Evolutionary conservation across 257 asterid genomes (phyloP), one percentile per base, ranked within the genome.

Genomic region (Haberlea rhodopensis): DNA sequence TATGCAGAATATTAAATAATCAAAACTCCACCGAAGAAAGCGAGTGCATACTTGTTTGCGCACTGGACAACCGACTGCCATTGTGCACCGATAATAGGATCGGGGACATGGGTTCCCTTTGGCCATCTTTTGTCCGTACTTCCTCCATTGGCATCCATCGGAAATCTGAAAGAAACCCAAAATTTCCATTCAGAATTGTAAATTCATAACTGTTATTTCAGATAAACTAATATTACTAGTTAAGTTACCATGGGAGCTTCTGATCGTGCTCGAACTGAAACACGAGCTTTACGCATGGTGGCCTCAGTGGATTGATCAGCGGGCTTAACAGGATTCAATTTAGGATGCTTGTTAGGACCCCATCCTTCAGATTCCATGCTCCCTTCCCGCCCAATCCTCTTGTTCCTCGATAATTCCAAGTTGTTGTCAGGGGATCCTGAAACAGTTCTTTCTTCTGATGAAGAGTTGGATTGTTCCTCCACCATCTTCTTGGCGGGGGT

Each of bases 101-200:
- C 99, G 84, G 0, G 99, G 99, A 45, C 96, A 92, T 0, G 99
- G 99, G 57, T 92, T 92, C 8, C 99, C 99, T 62, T 92, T 92
- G 0, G 99, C 96, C 91, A 92, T 87, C 70, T 92, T 92, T 67
- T 92, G 99, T 5, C 99, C 99, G 55, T 92, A 92, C 67, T 92
- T 92, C 53, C 99, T 75, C 99, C 99, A 92, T 75, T 89, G 99
- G 55, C 99, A 92, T 58, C 99, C 99, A 73, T 92, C 99, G 0
- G 84, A 78, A 48, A 92, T 92, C 99, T 92, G 71, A 57, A 2
- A 46, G 5, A 45, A 56, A 65, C 3, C 6, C 25, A 45, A 65
- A 53, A 5, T 8, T 9, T 53, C 1, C 18, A 48, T 48, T 10
- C 1, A 24, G 2, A 11, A 55, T 13, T 26, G 19, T 21, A n/a